Percentiles rank a stretch among this genome's conserved stretches.
Evolutionary conservation across 805 yeast genomes (phyloP).

Genomic region (Wickerhamiella shivajii): DNA sequence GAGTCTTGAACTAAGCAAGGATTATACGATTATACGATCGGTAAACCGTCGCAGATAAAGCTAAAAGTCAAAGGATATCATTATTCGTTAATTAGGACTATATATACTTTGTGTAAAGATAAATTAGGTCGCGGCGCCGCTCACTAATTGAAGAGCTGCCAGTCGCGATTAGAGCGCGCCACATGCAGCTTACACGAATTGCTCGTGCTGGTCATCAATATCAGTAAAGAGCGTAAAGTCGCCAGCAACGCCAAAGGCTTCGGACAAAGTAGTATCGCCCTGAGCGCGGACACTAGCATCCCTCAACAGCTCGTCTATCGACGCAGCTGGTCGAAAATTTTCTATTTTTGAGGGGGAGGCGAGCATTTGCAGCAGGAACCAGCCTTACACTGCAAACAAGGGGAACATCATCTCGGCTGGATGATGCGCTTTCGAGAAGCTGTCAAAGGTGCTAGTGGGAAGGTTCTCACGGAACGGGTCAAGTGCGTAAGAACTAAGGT

Average conservation of each 20-base stretch:
- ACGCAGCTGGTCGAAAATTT: constrained; percentile 21
- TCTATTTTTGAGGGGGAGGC: constrained; percentile 2
- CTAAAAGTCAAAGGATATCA: no score
- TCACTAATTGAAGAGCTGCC: no score
- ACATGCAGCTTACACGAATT: constrained; percentile 6
- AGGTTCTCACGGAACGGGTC: no score
- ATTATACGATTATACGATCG: no score
- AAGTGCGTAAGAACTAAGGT: constrained; percentile 4
- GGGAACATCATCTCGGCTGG: constrained; percentile 21
- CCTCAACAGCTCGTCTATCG: constrained; percentile 20
- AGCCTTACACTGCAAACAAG: constrained; percentile 2
- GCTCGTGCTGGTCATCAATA: constrained; percentile 7
- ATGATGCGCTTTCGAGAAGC: constrained; percentile 22
- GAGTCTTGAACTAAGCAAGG: no score
- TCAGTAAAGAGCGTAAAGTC: constrained; percentile 18
- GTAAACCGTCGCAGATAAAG: no score
- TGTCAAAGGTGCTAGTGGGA: constrained; percentile 13
- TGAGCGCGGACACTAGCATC: constrained; percentile 14
- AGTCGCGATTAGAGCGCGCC: constrained; percentile 10
- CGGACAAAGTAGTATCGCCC: constrained; percentile 16
- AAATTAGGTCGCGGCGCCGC: no score
- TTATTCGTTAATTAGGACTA: no score
- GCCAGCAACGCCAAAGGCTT: constrained; percentile 15
- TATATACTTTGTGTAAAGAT: no score
- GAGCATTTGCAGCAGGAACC: constrained; percentile 3